phyloP scores from a whole-genome alignment of 768 basidiomycete species.

The Imleria badia region DNA sequence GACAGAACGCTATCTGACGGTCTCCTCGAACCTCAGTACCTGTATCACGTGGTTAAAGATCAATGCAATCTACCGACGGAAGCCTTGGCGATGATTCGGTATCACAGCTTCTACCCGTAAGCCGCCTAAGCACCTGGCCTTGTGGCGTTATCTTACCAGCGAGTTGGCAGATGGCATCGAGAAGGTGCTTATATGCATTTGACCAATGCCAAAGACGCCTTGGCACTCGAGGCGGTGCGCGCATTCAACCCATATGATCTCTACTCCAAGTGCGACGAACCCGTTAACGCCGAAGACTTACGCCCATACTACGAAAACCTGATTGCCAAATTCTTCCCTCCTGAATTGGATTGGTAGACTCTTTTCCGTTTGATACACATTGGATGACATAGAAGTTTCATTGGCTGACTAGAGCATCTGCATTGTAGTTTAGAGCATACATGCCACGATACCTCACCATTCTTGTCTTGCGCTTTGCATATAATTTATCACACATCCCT shows the following conservation, averaged over 20 bases:
- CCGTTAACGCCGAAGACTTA: slow-evolving; percentile 58
- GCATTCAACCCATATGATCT: slow-evolving; percentile 95
- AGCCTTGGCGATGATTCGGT: slow-evolving; percentile 88
- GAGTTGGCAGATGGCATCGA: slow-evolving; percentile 68
- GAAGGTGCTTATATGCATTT: slow-evolving; percentile 84
- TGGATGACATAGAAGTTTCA: slow-evolving; percentile 7
- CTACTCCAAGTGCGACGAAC: slow-evolving; percentile 84
- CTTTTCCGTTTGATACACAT: neutral
- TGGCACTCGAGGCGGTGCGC: slow-evolving; percentile 67
- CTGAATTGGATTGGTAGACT: slow-evolving; percentile 73
- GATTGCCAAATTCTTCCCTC: slow-evolving; percentile 85
- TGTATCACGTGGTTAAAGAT: slow-evolving; percentile 80
- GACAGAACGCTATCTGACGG: slow-evolving; percentile 2
- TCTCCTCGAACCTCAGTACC: slow-evolving; percentile 49
- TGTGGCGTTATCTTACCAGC: neutral
- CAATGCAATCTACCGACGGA: slow-evolving; percentile 80
- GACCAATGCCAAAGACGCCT: slow-evolving; percentile 66
- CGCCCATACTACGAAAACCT: slow-evolving; percentile 82
- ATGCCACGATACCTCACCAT: neutral
- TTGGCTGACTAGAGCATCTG: slow-evolving; percentile 1
- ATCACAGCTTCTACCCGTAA: slow-evolving; percentile 90
- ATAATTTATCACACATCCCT: slow-evolving; percentile 19
- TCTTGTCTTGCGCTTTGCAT: neutral
- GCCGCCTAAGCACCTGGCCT: slow-evolving; percentile 18
- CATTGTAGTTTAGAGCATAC: neutral